Evolutionary conservation across 1,284 basidiomycete genomes (phyloP), one percentile per base, ranked within the genome.

Genomic region (Malassezia restricta): DNA sequence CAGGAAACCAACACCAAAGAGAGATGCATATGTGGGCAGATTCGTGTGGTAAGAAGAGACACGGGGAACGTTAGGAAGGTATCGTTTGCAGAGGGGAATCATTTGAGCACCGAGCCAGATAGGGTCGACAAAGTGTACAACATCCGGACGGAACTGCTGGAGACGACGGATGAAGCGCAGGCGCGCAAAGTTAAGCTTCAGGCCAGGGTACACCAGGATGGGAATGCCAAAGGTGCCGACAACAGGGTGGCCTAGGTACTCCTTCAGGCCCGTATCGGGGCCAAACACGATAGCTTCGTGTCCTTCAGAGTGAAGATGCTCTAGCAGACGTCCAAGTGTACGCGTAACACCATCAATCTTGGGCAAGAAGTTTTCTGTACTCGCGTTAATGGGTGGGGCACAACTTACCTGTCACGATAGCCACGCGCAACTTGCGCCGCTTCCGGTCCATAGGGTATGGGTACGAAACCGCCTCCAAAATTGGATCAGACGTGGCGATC

Each of bases 161-260:
- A 76, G 51, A 14, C 76, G 72, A n/a, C 74, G 67, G 47, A 80
- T 65, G 62, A 81, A 80, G 39, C 76, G 75, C 1, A 78, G 79
- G 1, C 79, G 76, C 43, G 79, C 73, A 58, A 81, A 81, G 68
- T 81, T 81, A 61, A 81, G 75, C 68, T 78, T 79, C 42, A 81
- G 74, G 0, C 78, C 78, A 0, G 78, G 78, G 56, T 79, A 80
- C 39, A 79, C 71, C 32, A 79, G 65, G 3, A 80, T 70, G 0
- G 79, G 79, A 6, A 81, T 72, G 12, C 79, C 79, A n/a, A 76
- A 73, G 0, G 79, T 80, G 7, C 79, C 78, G 6, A 79, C 77
- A 0, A 80, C 74, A 3, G 78, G 76, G 51, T 80, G 78, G 0
- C 76, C 77, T 5, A 78, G 77, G 62, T 80, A 80, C 43, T 75